A percentile compares a stretch with the other conserved stretches of the same genome.
Conservation (phyloP, 345 rosid genomes). For the Laguncularia racemosa region DNA sequence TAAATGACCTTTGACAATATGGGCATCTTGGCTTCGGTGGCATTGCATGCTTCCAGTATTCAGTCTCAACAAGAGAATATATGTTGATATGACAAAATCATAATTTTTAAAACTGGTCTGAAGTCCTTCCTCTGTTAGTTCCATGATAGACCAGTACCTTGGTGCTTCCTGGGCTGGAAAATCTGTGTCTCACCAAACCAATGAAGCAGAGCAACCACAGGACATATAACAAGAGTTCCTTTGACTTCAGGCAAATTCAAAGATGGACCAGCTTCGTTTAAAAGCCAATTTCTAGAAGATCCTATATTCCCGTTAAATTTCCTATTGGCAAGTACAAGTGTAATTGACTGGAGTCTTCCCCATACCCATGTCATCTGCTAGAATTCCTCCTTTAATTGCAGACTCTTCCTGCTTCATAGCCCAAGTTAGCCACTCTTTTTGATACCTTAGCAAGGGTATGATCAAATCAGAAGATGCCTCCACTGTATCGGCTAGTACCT, state of each 20-base stretch:
- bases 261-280: conserved; percentile 23
- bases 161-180: conserved; percentile 69
- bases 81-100: conserved; percentile 90
- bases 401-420: conserved; percentile 78
- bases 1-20: conserved; percentile 55
- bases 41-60: conserved; percentile 64
- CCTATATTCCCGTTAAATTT: conserved; percentile 19
- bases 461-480: conserved; percentile 66
- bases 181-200: conserved; percentile 84
- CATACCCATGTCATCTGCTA: conserved; percentile 99
- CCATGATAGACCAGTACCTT: conserved; percentile 83
- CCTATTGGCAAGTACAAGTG: conserved; percentile 80
- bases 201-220: conserved; percentile 82
- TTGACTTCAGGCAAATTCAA: conserved; percentile 22
- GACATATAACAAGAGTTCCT: conserved; percentile 84
- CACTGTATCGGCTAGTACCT: conserved; percentile 32
- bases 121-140: conserved; percentile 45
- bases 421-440: conserved; percentile 96
- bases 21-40: conserved; percentile 57
- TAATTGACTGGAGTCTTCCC: conserved; percentile 99
- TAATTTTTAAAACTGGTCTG: conserved; percentile 43
- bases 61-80: conserved; percentile 68
- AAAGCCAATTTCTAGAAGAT: conserved; percentile 8
- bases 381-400: conserved; percentile 64
- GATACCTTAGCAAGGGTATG: conserved; percentile 75